A percentile compares a stretch with the other conserved stretches of the same genome.
These are phyloP conservation scores for Psilocybe mexicana DNA, from an alignment of 1,284 basidiomycete genomes.

Conservation along the genomic window DNA sequence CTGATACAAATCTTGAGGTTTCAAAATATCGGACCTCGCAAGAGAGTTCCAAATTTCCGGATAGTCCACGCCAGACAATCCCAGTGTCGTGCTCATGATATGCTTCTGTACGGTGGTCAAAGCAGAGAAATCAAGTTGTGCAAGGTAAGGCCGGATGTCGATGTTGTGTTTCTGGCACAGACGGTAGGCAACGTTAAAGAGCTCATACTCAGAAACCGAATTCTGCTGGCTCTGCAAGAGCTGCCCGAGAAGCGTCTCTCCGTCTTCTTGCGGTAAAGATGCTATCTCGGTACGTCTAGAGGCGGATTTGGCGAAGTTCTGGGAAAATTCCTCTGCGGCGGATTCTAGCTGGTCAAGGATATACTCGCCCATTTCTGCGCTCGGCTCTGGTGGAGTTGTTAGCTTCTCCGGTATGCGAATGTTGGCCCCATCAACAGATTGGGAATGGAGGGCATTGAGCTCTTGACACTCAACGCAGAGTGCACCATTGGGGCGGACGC, in stretches of 20 bases:
- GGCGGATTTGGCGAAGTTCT: conserved; percentile 35
- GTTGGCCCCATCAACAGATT: conserved; percentile 62
- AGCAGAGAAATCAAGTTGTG: conserved; percentile 56
- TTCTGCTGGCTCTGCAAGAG: conserved; percentile 51
- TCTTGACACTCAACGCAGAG: conserved; percentile 66
- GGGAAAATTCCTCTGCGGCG: conserved; percentile 46
- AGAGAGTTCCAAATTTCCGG: conserved; percentile 62
- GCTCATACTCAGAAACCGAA: conserved; percentile 58
- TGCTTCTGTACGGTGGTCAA: conserved; percentile 54
- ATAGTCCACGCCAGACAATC: conserved; percentile 39
- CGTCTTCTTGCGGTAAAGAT: conserved; percentile 33
- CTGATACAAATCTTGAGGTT: conserved; percentile 47
- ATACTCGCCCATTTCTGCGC: conserved; percentile 36
- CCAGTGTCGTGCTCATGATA: conserved; percentile 43
- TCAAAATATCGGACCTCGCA: conserved; percentile 57
- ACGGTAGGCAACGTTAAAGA: conserved; percentile 49
- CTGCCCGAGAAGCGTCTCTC: conserved; percentile 40
- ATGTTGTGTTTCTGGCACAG: conserved; percentile 46
- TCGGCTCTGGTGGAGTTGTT: conserved; percentile 42
- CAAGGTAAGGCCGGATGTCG: conserved; percentile 45
- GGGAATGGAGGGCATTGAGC: conserved; percentile 66
- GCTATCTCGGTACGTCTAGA: conserved; percentile 27
- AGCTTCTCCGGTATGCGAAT: conserved; percentile 59
- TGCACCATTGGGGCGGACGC: conserved; percentile 54
- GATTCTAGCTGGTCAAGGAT: conserved; percentile 54